Evolutionary conservation across 768 basidiomycete genomes (phyloP), one percentile per base, ranked within the genome.

Genomic region (Calocybe indica): DNA sequence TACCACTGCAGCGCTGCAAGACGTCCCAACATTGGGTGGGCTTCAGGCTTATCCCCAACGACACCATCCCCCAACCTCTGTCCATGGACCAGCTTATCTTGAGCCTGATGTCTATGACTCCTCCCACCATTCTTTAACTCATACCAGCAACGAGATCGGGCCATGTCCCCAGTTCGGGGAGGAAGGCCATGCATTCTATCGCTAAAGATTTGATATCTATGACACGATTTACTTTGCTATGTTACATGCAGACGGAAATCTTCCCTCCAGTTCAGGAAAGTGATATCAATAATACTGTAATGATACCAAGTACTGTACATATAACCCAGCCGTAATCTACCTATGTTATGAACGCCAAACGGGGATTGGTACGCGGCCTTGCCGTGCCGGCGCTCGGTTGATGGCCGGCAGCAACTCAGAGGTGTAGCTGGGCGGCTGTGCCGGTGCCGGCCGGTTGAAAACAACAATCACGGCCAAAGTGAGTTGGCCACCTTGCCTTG

Each of bases 131-230:
- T 54, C 62, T 32, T 39, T 74, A 51, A 64, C 64, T 14, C 63
- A 63, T 45, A 49, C 62, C n/a, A 55, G 49, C 10, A 64, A 64
- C 39, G 69, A 72, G 49, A 62, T 62, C 48, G 66, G 69, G 40
- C 63, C 62, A 40, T 75, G 73, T 52, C 62, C 69, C 5, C 67
- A 74, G 50, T 75, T 76, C 52, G 72, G 70, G 30, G 71, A 75
- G 40, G 65, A 69, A 31, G 75, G 69, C 50, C 68, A 61, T 37
- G 62, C 57, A 15, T 56, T 57, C 34, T 71, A 68, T 55, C 69
- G 67, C 57, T 69, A 48, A 67, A 22, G 6, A 34, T 8, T 39
- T 22, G 46, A 40, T 34, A 28, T 28, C 30, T 14, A 12, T 43
- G 11, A 22, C 43, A n/a, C 10, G 37, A 29, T 37, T 30, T 34